Conservation (phyloP, 306 rosid genomes). For the Prunus campanulata region DNA sequence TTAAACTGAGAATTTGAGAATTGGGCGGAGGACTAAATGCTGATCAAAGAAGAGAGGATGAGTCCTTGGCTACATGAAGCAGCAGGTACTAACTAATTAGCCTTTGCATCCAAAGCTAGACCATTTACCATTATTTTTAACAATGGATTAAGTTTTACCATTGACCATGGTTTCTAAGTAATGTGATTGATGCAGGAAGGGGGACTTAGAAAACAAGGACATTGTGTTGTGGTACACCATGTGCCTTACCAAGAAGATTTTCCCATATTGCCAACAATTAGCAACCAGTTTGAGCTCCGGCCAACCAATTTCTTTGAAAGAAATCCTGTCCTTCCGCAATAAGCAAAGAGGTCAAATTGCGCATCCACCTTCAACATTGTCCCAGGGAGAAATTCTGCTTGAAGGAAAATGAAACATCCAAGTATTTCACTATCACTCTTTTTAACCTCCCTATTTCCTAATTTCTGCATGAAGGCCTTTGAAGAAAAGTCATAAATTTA, state of each 20-base stretch:
- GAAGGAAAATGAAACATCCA: neutral
- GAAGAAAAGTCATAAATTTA: neutral
- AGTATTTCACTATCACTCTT: neutral
- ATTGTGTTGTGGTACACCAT: constrained; percentile 52
- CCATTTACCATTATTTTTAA: no score
- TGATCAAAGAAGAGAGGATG: constrained; percentile 50
- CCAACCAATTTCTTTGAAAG: constrained; percentile 72
- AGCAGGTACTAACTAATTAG: constrained; percentile 6
- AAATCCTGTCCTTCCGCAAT: constrained; percentile 11
- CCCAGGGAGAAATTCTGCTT: neutral
- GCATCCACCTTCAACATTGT: neutral
- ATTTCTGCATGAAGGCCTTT: neutral
- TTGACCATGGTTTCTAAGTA: no score
- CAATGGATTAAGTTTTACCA: no score
- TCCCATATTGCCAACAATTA: constrained; percentile 63
- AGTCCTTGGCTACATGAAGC: constrained; percentile 44
- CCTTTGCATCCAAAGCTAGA: no score
- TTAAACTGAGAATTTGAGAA: constrained; percentile 21
- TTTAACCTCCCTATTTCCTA: neutral
- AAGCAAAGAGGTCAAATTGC: constrained; percentile 6
- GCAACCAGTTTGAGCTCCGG: constrained; percentile 45
- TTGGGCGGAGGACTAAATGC: constrained; percentile 43
- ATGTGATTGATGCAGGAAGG: neutral
- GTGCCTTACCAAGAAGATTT: constrained; percentile 68
- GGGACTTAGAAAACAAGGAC: constrained; percentile 18